Evolutionary conservation across 441 rosid genomes (phyloP).

Genomic region (Breynia disticha): DNA sequence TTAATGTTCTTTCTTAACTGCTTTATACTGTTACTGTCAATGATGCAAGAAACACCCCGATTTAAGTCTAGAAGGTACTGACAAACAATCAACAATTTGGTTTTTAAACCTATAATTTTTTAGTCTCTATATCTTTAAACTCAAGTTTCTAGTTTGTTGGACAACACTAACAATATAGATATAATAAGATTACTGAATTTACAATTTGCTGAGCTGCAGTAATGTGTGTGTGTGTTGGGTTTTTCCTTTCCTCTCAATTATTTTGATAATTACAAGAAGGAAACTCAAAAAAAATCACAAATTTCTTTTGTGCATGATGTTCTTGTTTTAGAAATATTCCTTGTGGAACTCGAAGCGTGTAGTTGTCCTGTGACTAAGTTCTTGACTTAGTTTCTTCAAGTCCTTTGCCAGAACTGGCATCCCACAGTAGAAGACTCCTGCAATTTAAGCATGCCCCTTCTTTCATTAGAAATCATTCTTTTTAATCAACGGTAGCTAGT

Average conservation of each 20-base stretch:
- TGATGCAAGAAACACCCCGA: no score
- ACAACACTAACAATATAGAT: conserved; percentile 4
- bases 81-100: conserved; percentile 1
- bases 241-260: conserved; percentile 6
- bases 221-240: conserved; percentile 5
- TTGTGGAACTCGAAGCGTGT: conserved; percentile 88
- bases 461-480: background rate
- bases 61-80: background rate
- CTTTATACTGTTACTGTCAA: background rate
- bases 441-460: conserved; percentile 11
- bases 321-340: conserved; percentile 55
- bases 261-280: conserved; percentile 17
- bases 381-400: conserved; percentile 61
- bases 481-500: background rate
- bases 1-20: background rate
- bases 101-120: background rate
- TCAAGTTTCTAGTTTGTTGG: conserved; percentile 3
- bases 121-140: background rate
- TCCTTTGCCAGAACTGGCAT: conserved; percentile 88
- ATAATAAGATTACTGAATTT: conserved; percentile 10
- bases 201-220: conserved; percentile 20
- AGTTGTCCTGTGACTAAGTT: conserved; percentile 62
- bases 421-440: conserved; percentile 97
- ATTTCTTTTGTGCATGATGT: background rate
- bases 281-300: background rate